These are phyloP conservation scores for Corallochytrium limacisporum DNA, from an alignment of 78 protist genomes.

Conservation along the genomic window DNA sequence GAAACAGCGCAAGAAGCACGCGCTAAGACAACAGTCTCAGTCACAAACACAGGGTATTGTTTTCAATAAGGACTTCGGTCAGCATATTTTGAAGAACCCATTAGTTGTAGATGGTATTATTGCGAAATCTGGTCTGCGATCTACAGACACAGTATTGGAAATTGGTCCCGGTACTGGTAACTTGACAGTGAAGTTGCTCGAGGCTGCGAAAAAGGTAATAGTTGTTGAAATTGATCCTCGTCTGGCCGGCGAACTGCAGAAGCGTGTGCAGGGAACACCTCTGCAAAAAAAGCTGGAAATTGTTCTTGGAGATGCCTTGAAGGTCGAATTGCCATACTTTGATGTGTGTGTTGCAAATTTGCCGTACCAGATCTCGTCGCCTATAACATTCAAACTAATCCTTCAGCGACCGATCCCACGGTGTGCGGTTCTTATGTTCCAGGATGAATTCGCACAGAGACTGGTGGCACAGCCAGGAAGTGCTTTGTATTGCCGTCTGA, in stretches of 20 bases:
- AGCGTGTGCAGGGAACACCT: slow-evolving; percentile 78
- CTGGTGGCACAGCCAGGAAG: slow-evolving; percentile 87
- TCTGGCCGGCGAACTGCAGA: slow-evolving; percentile 93
- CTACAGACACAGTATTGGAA: slow-evolving; percentile 90
- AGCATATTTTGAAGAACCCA: slow-evolving; percentile 92
- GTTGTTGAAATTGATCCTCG: slow-evolving; percentile 97
- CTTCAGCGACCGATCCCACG: slow-evolving; percentile 64
- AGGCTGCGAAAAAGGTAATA: slow-evolving; percentile 63
- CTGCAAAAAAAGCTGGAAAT: slow-evolving; percentile 43
- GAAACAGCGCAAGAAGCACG: too few species aligned
- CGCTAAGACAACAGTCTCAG: too few species aligned
- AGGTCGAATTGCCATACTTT: slow-evolving; percentile 82
- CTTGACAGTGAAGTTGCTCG: slow-evolving; percentile 86
- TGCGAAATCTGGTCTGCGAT: slow-evolving; percentile 70
- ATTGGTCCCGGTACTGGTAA: slow-evolving; percentile 99
- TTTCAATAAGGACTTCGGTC: slow-evolving; percentile 77
- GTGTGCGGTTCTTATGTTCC: slow-evolving; percentile 93
- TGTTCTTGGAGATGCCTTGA: slow-evolving; percentile 76
- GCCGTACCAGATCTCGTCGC: slow-evolving; percentile 97
- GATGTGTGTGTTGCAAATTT: slow-evolving; percentile 95
- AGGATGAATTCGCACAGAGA: slow-evolving; percentile 95
- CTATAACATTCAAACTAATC: slow-evolving; percentile 88
- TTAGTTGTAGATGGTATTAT: slow-evolving; percentile 75
- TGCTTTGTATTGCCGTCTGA: slow-evolving; percentile 88
- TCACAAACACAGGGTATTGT: too few species aligned